Base-by-base conservation (phyloP, 805 yeast genomes). In the Maudiozyma saulgeensis region DNA sequence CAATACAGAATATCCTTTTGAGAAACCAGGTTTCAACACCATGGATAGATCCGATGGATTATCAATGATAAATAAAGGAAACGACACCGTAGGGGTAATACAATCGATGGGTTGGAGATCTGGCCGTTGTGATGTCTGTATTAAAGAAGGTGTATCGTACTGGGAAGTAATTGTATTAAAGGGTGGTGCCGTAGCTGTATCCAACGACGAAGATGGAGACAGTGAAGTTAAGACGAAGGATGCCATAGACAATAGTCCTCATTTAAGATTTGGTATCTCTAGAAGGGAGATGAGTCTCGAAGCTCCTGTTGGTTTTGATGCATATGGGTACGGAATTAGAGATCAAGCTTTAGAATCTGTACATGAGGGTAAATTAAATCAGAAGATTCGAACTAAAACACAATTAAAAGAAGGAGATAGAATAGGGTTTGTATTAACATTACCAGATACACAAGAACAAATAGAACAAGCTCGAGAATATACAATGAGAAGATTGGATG, bases 301-400 rank as follows among this genome's bases (percentile, higher is more conserved):
- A 56, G 96, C 95, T 0, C 98, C 99, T 0, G 93, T 90, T 6
- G 99, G 99, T 2, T 87, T 79, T 59, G 98, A 93, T 66, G 91
- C 89, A 0, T 93, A 89, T 68, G 91, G 96, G 0, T 91, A 93
- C 65, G 97, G 96, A 2, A 60, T 93, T 2, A 74, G 97, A 51
- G 97, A 91, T 67, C 75, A 76, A 37, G 73, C 76, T 6, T 90
- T 95, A 2, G 85, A 86, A 55, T 78, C 78, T 28, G 74, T 93
- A 23, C 95, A 93, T 54, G 63, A 61, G 37, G 69, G 70, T 15
- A 59, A 57, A 43, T 42, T 62, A 19, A 47, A 41, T n/a, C 67
- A 75, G 34, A 78, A 79, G 54, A 71, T 83, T 72, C 57, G 67
- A 2, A 75, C 70, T 25, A 81, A 42, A 4, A 43, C 46, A 4